A percentile compares a stretch with the other conserved stretches of the same genome.
Conservation (phyloP, 31 red algal genomes). For the Odonthalia washingtoniensis region DNA sequence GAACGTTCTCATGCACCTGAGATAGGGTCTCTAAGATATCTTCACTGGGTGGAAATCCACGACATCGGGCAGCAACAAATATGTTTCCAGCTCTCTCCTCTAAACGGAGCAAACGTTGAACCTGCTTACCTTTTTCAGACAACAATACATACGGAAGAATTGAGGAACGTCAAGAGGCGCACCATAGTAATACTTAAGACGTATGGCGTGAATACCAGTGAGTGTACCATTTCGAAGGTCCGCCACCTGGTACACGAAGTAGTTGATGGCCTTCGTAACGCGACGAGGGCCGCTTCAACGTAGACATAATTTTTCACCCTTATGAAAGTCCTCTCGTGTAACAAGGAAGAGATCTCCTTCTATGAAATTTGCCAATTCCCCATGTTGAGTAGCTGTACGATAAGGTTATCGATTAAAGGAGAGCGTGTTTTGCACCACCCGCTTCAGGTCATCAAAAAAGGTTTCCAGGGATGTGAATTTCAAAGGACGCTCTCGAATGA, state of each 20-base stretch:
- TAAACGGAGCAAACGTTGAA: not conserved
- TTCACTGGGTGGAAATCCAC: not conserved
- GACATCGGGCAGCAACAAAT: not conserved
- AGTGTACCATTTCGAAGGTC: not conserved
- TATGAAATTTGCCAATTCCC: not conserved
- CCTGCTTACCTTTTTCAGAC: not conserved
- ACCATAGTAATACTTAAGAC: not conserved
- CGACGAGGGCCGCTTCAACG: slow-evolving; percentile 1
- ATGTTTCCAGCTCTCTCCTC: not conserved
- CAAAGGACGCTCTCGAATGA: not conserved
- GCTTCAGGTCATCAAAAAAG: not conserved
- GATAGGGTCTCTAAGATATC: not conserved
- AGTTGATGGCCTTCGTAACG: not conserved
- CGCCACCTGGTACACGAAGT: slow-evolving; percentile 3
- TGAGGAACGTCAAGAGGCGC: not conserved
- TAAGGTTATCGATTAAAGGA: not conserved
- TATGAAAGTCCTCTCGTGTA: not conserved
- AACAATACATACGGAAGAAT: not conserved
- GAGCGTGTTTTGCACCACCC: not conserved
- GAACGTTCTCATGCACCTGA: not conserved
- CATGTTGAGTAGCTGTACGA: not conserved
- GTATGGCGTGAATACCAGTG: not conserved
- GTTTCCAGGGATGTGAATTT: not conserved
- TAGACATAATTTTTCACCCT: too few relatives aligned
- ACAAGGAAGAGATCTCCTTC: not conserved